Evolutionary conservation across 2,329 filamentous ascomycete species (phyloP).

Genomic region (Phaeomoniella chlamydospora): DNA sequence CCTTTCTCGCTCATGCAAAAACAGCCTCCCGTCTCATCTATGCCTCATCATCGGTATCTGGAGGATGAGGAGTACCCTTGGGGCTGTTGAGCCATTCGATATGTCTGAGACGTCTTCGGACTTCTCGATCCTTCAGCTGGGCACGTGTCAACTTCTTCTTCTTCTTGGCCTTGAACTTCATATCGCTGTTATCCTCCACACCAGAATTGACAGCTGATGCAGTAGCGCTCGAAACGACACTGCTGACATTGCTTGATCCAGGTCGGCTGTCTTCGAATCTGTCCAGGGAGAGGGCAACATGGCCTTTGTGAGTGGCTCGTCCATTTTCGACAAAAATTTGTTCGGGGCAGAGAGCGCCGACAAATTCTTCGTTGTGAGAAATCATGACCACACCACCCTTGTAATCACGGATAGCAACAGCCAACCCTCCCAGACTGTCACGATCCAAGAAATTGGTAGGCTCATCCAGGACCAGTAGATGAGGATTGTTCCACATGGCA

Average conservation of each 20-base stretch:
- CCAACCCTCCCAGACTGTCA: slow-evolving; percentile 88
- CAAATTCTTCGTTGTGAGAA: slow-evolving; percentile 98
- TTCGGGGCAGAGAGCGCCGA: slow-evolving; percentile 86
- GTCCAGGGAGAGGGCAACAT: slow-evolving; percentile 57
- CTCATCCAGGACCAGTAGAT: slow-evolving; percentile 92
- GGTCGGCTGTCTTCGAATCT: slow-evolving; percentile 75
- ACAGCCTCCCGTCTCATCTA: no score
- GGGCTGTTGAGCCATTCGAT: slow-evolving; percentile 70
- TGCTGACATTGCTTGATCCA: slow-evolving; percentile 46
- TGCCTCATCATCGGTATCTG: slow-evolving; percentile 64
- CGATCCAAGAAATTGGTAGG: slow-evolving; percentile 99
- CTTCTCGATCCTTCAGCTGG: slow-evolving; percentile 87
- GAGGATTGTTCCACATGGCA: slow-evolving; percentile 98
- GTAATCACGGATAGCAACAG: slow-evolving; percentile 96
- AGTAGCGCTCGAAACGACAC: slow-evolving; percentile 40
- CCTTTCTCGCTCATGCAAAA: no score
- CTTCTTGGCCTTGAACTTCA: slow-evolving; percentile 85
- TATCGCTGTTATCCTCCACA: slow-evolving; percentile 60
- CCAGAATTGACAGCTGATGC: slow-evolving; percentile 62
- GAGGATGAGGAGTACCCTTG: slow-evolving; percentile 66
- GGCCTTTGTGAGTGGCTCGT: slow-evolving; percentile 70
- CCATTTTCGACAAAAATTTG: slow-evolving; percentile 92
- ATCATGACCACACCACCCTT: slow-evolving; percentile 98
- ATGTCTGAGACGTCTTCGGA: slow-evolving; percentile 72
- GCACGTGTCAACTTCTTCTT: slow-evolving; percentile 99